Conservation (phyloP, 345 rosid species). For the Hibiscus tridactylites region DNA sequence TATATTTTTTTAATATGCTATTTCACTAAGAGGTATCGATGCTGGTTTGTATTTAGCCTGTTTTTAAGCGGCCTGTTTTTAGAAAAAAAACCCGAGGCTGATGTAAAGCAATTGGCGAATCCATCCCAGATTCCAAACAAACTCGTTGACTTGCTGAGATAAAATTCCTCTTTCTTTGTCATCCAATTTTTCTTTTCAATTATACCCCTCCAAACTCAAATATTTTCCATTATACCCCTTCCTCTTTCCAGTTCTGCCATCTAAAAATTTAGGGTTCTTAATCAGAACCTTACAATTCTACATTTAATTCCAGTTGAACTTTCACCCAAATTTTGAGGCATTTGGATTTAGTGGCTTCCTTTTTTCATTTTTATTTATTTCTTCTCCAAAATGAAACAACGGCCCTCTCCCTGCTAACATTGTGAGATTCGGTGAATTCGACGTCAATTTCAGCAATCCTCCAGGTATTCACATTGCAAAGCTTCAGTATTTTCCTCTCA, state of each 20-base stretch:
- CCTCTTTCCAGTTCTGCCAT: not conserved
- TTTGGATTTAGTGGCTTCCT: not conserved
- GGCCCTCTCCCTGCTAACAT: not conserved
- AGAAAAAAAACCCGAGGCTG: too few species aligned
- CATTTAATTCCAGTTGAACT: not conserved
- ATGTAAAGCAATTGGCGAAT: too few species aligned
- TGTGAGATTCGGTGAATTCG: not conserved
- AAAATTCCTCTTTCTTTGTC: not conserved
- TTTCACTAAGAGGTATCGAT: too few species aligned
- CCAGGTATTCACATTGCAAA: not conserved
- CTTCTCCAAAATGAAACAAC: too few species aligned
- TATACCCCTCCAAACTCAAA: not conserved
- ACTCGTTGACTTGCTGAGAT: not conserved
- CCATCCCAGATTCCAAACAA: too few species aligned
- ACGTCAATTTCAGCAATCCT: not conserved
- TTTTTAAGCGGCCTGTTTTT: too few species aligned
- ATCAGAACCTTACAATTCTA: not conserved
- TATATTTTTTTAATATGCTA: too few species aligned
- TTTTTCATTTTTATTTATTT: too few species aligned
- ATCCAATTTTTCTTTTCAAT: not conserved
- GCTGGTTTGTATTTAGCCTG: too few species aligned
- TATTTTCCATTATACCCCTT: not conserved
- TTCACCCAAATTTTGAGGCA: not conserved
- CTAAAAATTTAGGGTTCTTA: not conserved
- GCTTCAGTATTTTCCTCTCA: not conserved